Conservation (phyloP, 2,329 filamentous ascomycete genomes). For the Sarocladium kiliense region DNA sequence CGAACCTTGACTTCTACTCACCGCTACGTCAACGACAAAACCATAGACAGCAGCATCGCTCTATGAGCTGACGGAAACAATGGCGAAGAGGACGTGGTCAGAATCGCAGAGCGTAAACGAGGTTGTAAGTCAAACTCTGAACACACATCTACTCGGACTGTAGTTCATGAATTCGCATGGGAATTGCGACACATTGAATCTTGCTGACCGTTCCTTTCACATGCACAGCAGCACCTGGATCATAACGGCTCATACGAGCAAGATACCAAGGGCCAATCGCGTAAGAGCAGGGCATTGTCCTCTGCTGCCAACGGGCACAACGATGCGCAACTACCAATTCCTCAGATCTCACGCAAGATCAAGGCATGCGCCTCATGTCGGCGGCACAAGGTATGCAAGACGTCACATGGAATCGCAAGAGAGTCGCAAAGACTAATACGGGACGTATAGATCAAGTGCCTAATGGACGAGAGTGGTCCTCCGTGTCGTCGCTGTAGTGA, state of each 20-base stretch:
- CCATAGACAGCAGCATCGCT: neutral
- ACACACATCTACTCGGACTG: too few species aligned
- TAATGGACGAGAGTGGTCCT: constrained; percentile 34
- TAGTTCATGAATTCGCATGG: too few species aligned
- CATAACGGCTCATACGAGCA: neutral
- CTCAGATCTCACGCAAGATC: constrained; percentile 33
- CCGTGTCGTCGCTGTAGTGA: constrained; percentile 32
- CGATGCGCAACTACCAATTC: constrained; percentile 12
- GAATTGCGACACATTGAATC: too few species aligned
- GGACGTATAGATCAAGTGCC: constrained; percentile 30
- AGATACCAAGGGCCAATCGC: neutral
- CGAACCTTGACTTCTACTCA: neutral
- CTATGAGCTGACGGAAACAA: too few species aligned
- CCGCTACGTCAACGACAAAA: neutral
- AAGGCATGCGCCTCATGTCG: constrained; percentile 36
- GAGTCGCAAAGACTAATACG: constrained; percentile 3
- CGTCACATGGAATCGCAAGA: too few species aligned
- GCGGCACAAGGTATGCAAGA: constrained; percentile 38
- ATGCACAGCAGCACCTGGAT: neutral
- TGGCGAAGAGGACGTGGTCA: constrained; percentile 15
- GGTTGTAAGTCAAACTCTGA: constrained; percentile 11
- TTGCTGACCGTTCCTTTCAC: too few species aligned
- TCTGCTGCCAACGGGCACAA: neutral
- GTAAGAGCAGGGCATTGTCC: neutral
- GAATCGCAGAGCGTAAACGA: constrained; percentile 15